Percentiles rank a stretch among this genome's conserved stretches.
Evolutionary conservation across 169 alveolate genomes (phyloP).

Genomic region (Plasmodium gallinaceum): DNA sequence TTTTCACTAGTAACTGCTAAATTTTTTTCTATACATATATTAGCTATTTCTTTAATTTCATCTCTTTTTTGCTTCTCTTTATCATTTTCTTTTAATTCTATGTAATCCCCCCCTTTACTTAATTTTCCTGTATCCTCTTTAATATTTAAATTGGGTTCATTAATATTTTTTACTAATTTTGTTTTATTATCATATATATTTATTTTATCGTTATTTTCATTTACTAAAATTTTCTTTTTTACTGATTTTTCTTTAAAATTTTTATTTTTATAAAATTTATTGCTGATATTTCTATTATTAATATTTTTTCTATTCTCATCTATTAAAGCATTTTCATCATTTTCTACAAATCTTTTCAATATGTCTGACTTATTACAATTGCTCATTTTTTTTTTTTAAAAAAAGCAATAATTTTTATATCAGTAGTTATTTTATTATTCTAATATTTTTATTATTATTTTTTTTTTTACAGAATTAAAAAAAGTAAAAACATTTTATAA

Average conservation of each 20-base stretch:
- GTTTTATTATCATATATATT: constrained; percentile 1
- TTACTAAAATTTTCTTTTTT: background rate
- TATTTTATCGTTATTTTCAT: background rate
- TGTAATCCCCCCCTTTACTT: background rate
- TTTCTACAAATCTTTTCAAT: constrained; percentile 23
- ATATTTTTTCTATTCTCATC: constrained; percentile 61
- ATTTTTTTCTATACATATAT: constrained; percentile 63
- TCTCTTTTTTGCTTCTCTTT: constrained; percentile 25
- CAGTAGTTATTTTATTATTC: background rate
- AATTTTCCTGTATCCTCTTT: background rate
- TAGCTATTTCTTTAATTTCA: constrained; percentile 74
- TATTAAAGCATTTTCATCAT: constrained; percentile 45
- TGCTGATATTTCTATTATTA: constrained; percentile 20
- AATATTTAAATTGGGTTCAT: background rate
- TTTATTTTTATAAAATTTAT: constrained; percentile 34
- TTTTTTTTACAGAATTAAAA: background rate
- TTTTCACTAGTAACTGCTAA: constrained; percentile 60
- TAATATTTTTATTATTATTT: too few species aligned
- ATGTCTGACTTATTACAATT: constrained; percentile 2
- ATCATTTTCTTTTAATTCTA: constrained; percentile 23
- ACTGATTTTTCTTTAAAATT: constrained; percentile 28
- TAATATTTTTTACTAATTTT: background rate
- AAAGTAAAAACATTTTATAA: background rate
- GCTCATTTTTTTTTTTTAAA: constrained; percentile 15
- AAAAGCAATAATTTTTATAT: background rate